Evolutionary conservation across 768 basidiomycete species (phyloP), one percentile per base, ranked within the genome.

Genomic region (Hygrophorus russula): DNA sequence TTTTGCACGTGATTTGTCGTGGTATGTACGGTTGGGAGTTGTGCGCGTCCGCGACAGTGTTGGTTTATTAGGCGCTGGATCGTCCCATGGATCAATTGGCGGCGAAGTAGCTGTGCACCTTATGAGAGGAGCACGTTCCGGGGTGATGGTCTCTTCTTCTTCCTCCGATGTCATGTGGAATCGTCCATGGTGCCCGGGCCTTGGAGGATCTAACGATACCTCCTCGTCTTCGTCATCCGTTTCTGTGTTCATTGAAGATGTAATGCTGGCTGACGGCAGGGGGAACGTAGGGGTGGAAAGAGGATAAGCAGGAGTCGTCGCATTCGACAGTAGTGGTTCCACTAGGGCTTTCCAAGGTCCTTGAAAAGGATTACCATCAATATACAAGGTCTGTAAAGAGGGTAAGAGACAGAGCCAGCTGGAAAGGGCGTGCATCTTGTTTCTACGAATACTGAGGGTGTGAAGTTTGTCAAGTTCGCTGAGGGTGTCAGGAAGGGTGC

Each of bases 291-390:
- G 81, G 2, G 78, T 80, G 14, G 78, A 79, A 11, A 75, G 76
- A 32, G 80, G 79, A 61, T 78, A 82, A 27, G 69, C 59, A 17
- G 80, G 80, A 1, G 75, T 73, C 54, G 70, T 61, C 18, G 79
- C 74, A 17, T 78, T 78, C 41, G 79, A 70, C 7, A 92, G 67
- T 38, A 97, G 68, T 0, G 92, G 90, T 45, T 84, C 85, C 18
- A 96, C 80, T 42, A 99, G 69, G 27, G 86, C 80, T 56, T 82
- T 80, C 89, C 92, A 96, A 1, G 89, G 87, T 6, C 86, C 87
- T 53, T 88, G 86, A 63, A 99, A 97, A 6, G 93, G 91, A 59
- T 99, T 99, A 13, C 81, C 84, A 49, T 98, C 94, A n/a, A 99
- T 78, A 51, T 82, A 83, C 2, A 99, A 66, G 1, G 81, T 84